Base-by-base conservation (phyloP, 768 basidiomycete species). In the Rhizopogon roseolus region DNA sequence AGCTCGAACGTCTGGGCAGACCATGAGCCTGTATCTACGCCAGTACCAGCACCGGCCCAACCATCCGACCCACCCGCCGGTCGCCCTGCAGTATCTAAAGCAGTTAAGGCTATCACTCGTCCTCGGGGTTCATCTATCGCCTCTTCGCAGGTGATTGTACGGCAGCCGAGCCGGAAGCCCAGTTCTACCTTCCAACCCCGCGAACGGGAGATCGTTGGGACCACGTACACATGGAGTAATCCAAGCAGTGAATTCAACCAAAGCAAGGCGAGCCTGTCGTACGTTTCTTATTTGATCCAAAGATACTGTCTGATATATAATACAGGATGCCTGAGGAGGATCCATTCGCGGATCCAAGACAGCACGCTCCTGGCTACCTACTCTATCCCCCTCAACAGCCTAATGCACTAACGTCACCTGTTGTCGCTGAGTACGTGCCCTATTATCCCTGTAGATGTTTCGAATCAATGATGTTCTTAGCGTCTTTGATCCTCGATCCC, bases 221-320 rank as follows among this genome's bases (percentile, higher is more conserved):
- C 62, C n/a, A 69, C 65, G 25, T 69, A 62, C 51, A 71, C 69
- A 2, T 69, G 64, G 62, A 66, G 67, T 36, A 62, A 54, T 43
- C 58, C 60, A n/a, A 64, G 60, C 40, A 59, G 62, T 0, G 61
- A 62, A 6, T 52, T 71, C 10, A 52, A 41, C 6, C 54, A 48
- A 19, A 60, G 58, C 41, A 60, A 48, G 41, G 17, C 50, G 29
- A 63, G 52, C 51, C 34, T 57, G 42, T 37, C 25, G 66, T 67
- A 49, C 53, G 67, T 62, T 28, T 40, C 29, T 5, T 28, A 36
- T 7, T 17, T 9, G 10, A 36, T n/a, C 36, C 8, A 14, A 13
- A 19, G 22, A 46, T 29, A n/a, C 28, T n/a, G n/a, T 16, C 29
- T 54, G 37, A 37, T 53, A 2, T 16, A 22, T 37, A n/a, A 39